Conservation (phyloP, 306 rosid genomes). For the Morella rubra region DNA sequence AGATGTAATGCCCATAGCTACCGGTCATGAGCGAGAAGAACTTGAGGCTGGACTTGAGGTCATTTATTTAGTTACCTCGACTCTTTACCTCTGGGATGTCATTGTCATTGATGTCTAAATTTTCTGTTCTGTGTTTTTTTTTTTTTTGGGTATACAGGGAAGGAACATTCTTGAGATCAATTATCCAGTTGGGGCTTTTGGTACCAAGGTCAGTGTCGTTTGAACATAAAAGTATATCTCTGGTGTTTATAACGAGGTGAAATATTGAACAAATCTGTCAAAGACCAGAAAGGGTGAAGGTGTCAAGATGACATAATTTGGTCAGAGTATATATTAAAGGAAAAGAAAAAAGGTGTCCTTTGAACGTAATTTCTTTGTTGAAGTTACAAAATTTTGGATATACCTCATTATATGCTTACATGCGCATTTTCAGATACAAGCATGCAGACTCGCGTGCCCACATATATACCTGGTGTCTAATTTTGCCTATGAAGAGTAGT, state of each 20-base stretch:
- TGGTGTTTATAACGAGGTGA: not conserved
- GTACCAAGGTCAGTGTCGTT: constrained; percentile 38
- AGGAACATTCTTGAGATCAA: constrained; percentile 43
- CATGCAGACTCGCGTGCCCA: not conserved
- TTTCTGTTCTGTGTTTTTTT: not conserved
- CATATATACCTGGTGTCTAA: not conserved
- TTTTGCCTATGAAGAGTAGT: not conserved
- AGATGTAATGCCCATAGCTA: constrained; percentile 36
- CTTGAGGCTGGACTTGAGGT: constrained; percentile 42
- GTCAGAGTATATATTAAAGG: not conserved
- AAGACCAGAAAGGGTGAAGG: not conserved
- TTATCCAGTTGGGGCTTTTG: constrained; percentile 45
- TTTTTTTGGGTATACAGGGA: constrained; percentile 32
- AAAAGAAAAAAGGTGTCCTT: not conserved
- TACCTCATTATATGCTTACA: not conserved
- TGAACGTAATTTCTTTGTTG: not conserved
- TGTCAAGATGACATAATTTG: not conserved
- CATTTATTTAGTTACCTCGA: not conserved
- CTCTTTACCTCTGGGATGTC: not conserved
- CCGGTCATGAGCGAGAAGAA: constrained; percentile 47
- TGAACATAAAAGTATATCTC: not conserved
- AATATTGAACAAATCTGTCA: no score
- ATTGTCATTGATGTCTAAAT: constrained; percentile 2
- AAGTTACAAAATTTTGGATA: not conserved
- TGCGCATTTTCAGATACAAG: not conserved